Evolutionary conservation across 495 filamentous ascomycete genomes (phyloP), one percentile per base, ranked within the genome.

Genomic region (Penicillium lagena): DNA sequence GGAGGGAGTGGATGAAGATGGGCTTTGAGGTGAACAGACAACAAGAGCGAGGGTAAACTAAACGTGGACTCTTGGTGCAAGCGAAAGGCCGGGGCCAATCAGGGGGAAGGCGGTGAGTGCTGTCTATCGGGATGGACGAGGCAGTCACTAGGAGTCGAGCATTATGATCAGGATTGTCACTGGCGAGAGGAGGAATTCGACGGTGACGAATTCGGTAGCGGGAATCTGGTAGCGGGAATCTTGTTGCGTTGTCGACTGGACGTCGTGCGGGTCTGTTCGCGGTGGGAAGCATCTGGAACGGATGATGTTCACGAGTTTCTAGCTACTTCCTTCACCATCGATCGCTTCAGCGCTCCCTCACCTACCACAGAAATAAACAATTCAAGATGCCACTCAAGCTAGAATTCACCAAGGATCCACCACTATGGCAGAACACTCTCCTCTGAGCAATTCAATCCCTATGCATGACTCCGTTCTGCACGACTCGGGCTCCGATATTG

Each of bases 51-150:
- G 22, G 49, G 58, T 61, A 56, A 58, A 61, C 55, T 67, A 67
- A 64, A 70, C 64, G 67, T 70, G 65, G 63, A 70, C 64, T 65
- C 55, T 67, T 62, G 65, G 62, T 63, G 61, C 40, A 64, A 67
- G 67, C 63, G 65, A 66, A 51, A 52, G 52, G 49, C 52, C 48
- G 44, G 43, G 51, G 59, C 67, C 65, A 69, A 67, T 71, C 50
- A 63, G 56, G 47, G 37, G 38, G 45, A 47, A 49, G 65, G 67
- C 67, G 67, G 67, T 71, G 63, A 71, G 22, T 2, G 22, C 0
- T 4, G 22, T 4, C 22, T 22, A 22, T 22, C 3, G 22, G 22
- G 22, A 22, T 22, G 22, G 22, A 3, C 22, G 1, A 17, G 15
- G 59, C 28, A 28, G 29, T 29, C 45, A 46, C 43, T 49, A 48